Percentiles rank a stretch among this genome's conserved stretches.
Conservation (phyloP, 2,329 filamentous ascomycete species). For the Emydomyces testavorans region DNA sequence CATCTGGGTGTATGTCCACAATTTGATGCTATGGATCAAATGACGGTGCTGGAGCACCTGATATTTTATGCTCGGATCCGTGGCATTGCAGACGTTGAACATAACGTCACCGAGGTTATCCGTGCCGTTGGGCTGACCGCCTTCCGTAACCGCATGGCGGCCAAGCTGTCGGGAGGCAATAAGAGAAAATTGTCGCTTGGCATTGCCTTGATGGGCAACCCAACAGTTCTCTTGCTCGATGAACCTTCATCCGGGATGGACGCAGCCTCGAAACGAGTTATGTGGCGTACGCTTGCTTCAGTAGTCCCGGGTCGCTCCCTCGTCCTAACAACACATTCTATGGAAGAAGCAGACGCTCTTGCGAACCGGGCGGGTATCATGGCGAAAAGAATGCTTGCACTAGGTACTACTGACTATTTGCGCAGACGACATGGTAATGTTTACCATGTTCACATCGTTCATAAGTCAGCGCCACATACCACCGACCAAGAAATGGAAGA, state of each 20-base stretch:
- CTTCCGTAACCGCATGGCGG: slow-evolving; percentile 63
- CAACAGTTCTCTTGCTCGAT: slow-evolving; percentile 73
- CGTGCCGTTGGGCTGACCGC: slow-evolving; percentile 63
- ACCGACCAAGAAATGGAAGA: slow-evolving; percentile 53
- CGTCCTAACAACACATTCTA: slow-evolving; percentile 80
- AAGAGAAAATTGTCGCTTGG: slow-evolving; percentile 84
- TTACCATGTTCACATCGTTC: slow-evolving; percentile 71
- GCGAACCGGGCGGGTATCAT: slow-evolving; percentile 77
- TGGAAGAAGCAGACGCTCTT: slow-evolving; percentile 89
- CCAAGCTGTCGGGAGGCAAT: slow-evolving; percentile 75
- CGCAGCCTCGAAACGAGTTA: slow-evolving; percentile 76
- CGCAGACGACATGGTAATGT: slow-evolving; percentile 64
- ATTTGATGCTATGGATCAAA: slow-evolving; percentile 75
- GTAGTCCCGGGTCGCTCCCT: slow-evolving; percentile 69
- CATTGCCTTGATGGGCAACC: slow-evolving; percentile 87
- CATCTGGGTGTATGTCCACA: slow-evolving; percentile 87
- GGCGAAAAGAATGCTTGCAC: slow-evolving; percentile 70
- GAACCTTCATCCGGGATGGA: slow-evolving; percentile 85
- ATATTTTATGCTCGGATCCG: slow-evolving; percentile 77
- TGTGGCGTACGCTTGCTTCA: slow-evolving; percentile 75
- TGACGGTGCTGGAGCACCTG: slow-evolving; percentile 81
- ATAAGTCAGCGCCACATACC: slow-evolving; percentile 62
- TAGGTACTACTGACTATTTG: slow-evolving; percentile 63
- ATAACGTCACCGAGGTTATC: slow-evolving; percentile 71
- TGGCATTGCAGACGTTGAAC: slow-evolving; percentile 60